phyloP scores from a whole-genome alignment of 1,284 basidiomycete species.

The Fomitopsis palustris region DNA sequence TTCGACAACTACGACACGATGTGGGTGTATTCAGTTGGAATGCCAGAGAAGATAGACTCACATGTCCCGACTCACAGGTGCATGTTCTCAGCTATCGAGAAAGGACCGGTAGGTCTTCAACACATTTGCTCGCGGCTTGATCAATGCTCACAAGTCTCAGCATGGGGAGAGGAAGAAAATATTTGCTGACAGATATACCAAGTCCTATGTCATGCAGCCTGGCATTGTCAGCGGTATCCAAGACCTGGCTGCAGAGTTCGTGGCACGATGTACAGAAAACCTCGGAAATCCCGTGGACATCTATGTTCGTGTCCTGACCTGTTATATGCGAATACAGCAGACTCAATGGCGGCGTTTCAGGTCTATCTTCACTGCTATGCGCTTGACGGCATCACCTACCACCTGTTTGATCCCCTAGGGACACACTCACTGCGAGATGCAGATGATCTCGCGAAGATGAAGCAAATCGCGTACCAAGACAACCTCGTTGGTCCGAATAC shows the following conservation, averaged over 20 bases:
- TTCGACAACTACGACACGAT: constrained; percentile 17
- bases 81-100: constrained; percentile 22
- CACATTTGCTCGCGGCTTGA: not conserved
- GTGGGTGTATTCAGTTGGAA: constrained; percentile 7
- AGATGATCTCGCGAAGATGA: constrained; percentile 17
- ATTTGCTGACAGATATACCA: constrained; percentile 22
- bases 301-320: constrained; percentile 11
- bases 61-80: constrained; percentile 10
- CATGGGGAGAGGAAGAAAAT: constrained; percentile 20
- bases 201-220: constrained; percentile 17
- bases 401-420: constrained; percentile 20
- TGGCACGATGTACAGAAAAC: constrained; percentile 12
- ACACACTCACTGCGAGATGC: constrained; percentile 14
- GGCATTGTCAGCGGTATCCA: constrained; percentile 14
- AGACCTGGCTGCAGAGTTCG: constrained; percentile 16
- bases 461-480: constrained; percentile 18
- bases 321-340: no score
- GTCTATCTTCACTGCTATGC: constrained; percentile 21
- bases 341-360: constrained; percentile 6
- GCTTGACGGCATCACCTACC: constrained; percentile 20
- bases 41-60: not conserved
- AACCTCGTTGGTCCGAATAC: constrained; percentile 10
- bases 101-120: constrained; percentile 9
- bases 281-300: constrained; percentile 13
- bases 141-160: constrained; percentile 5